phyloP scores from a whole-genome alignment of 441 rosid genomes.

The Arabidopsis lyrata region DNA sequence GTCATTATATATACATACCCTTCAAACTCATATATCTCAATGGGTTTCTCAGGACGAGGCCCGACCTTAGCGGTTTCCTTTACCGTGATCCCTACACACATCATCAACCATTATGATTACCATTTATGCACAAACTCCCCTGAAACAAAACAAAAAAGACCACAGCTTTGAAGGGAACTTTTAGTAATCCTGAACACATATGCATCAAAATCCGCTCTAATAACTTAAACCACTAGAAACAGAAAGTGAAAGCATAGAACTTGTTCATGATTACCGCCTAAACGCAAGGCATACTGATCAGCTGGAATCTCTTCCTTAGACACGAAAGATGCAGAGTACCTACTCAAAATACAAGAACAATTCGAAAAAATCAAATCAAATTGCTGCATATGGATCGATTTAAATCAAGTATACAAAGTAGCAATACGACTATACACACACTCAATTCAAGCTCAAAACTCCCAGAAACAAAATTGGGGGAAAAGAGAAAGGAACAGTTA shows the following conservation, averaged over 20 bases:
- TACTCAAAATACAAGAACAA: slow-evolving; percentile 35
- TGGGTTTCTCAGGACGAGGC: slow-evolving; percentile 93
- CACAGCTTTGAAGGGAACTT: background rate
- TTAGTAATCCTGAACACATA: background rate
- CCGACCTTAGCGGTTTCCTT: slow-evolving; percentile 85
- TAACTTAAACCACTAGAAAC: background rate
- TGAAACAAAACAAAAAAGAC: background rate
- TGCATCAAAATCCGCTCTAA: background rate
- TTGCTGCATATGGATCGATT: no score
- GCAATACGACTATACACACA: no score
- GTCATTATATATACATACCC: slow-evolving; percentile 55
- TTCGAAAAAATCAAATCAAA: background rate
- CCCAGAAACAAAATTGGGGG: no score
- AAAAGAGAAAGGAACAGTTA: slow-evolving; percentile 23
- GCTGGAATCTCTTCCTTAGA: slow-evolving; percentile 73
- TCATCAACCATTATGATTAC: slow-evolving; percentile 15
- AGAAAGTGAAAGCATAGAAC: slow-evolving; percentile 25
- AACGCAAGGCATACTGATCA: slow-evolving; percentile 71
- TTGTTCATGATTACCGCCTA: slow-evolving; percentile 60
- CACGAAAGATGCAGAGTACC: slow-evolving; percentile 84
- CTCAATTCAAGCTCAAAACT: no score
- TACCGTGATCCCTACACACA: slow-evolving; percentile 75
- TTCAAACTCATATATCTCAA: slow-evolving; percentile 94
- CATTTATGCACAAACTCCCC: background rate
- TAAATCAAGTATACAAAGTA: no score